Percentiles rank a stretch among this genome's conserved stretches.
Evolutionary conservation across 1,139 yeast species (phyloP).

Genomic region (Blastobotrys arbuscula): DNA sequence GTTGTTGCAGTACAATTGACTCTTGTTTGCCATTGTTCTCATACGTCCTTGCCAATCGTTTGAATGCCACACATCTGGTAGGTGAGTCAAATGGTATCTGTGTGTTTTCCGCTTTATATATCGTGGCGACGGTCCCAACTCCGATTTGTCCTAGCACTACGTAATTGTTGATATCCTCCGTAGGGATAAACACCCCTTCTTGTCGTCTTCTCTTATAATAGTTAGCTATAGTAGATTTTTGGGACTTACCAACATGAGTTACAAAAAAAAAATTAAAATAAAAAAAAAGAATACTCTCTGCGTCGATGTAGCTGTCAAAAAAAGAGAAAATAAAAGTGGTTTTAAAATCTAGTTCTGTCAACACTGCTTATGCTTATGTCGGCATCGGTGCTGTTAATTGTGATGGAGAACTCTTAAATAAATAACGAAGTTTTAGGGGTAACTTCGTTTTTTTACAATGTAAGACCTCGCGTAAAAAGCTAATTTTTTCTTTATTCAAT

Average conservation of each 20-base stretch:
- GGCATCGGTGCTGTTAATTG: no score
- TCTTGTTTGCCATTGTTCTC: conserved; percentile 19
- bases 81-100: conserved; percentile 13
- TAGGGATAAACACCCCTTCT: neutral
- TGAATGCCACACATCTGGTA: conserved; percentile 20
- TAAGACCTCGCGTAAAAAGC: no score
- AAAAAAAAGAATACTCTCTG: no score
- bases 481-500: no score
- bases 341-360: no score
- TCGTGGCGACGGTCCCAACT: conserved; percentile 17
- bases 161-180: conserved; percentile 12
- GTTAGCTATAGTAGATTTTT: neutral
- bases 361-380: no score
- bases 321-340: no score
- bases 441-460: no score
- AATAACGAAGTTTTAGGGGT: no score
- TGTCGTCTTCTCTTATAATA: neutral
- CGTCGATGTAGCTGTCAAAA: no score
- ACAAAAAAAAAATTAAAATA: neutral
- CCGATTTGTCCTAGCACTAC: conserved; percentile 16
- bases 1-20: conserved; percentile 13
- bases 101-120: conserved; percentile 20
- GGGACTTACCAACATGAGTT: neutral
- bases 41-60: conserved; percentile 17
- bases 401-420: no score